Evolutionary conservation across 2,329 filamentous ascomycete species (phyloP), one percentile per base, ranked within the genome.

Genomic region (Colletotrichum musae): DNA sequence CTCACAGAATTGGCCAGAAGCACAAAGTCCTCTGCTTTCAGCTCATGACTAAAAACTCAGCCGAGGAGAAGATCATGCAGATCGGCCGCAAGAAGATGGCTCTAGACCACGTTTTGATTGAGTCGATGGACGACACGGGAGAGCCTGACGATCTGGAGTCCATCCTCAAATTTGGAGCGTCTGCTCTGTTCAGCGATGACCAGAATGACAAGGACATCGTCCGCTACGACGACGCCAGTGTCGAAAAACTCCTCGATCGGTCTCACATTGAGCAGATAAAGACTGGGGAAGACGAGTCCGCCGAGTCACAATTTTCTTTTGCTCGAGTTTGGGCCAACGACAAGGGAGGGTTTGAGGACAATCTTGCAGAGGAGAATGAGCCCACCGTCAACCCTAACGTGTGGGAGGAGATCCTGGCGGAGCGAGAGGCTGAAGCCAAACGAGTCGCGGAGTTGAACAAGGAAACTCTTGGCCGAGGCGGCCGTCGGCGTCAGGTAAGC

Each of bases 21-120:
- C 94, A 96, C 73, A 98, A 97, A 75, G 96, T 99, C 0, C 86
- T 99, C 2, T 97, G 97, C 73, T 97, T 98, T 75, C 95, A 98
- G 78, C 83, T 99, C 0, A 94, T 97, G 85, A 98, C 94, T 2
- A 92, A 95, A 68, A 89, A 92, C 48, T 95, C 92, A 32, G 94
- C 93, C 0, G 96, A 99, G 78, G 96, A 99, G 81, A 95, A 95
- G 77, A 98, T 99, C 63, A 93, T 98, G 85, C 94, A 98, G 78
- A 94, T 97, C 74, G 96, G 96, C 6, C 92, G 94, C 74, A 97
- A 94, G 81, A 99, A 99, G 82, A 94, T 99, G 90, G 94, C 94
- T 0, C 87, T 99, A 0, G 96, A 99, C 75, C 95, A 98, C 79
- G 93, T 96, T 1, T 87, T 99, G 21, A 98, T 99, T 69, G 95